These are phyloP conservation scores for Globisporangium barbulae DNA, from an alignment of 352 stramenopile genomes.

Conservation along the genomic window DNA sequence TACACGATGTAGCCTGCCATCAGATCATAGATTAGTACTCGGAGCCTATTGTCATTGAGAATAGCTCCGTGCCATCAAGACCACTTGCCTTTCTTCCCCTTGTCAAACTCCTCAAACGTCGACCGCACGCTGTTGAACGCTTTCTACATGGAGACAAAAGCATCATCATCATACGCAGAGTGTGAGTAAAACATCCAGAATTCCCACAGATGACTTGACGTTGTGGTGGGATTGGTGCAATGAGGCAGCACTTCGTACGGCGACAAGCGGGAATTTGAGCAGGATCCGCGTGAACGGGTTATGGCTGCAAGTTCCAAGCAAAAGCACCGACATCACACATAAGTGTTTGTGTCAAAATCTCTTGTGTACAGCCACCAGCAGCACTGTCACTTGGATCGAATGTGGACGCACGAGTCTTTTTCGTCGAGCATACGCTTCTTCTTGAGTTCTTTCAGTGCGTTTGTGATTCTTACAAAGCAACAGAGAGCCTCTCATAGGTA, in stretches of 20 bases:
- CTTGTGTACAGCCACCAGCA: not conserved
- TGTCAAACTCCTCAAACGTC: constrained; percentile 66
- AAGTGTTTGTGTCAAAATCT: not conserved
- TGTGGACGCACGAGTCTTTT: constrained; percentile 38
- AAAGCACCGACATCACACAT: not conserved
- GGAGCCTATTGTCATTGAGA: not conserved
- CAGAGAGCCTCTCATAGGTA: not conserved
- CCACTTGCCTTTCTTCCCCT: constrained; percentile 40
- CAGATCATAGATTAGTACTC: not conserved
- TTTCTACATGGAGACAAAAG: constrained; percentile 21
- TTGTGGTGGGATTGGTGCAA: not conserved
- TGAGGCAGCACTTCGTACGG: constrained; percentile 19
- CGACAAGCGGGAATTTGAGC: constrained; percentile 70
- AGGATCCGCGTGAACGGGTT: constrained; percentile 79
- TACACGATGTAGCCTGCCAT: constrained; percentile 63
- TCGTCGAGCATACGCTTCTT: constrained; percentile 45
- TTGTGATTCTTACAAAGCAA: constrained; percentile 54
- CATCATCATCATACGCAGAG: not conserved
- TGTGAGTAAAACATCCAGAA: too few species aligned
- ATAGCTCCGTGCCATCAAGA: not conserved
- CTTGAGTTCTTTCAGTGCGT: constrained; percentile 73
- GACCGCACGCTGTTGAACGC: constrained; percentile 79
- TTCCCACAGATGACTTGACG: too few species aligned
- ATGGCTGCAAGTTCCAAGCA: constrained; percentile 13
- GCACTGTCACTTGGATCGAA: not conserved